Evolutionary conservation across 2,329 filamentous ascomycete species (phyloP), one percentile per base, ranked within the genome.

Genomic region (Sordariomycetes sp.): DNA sequence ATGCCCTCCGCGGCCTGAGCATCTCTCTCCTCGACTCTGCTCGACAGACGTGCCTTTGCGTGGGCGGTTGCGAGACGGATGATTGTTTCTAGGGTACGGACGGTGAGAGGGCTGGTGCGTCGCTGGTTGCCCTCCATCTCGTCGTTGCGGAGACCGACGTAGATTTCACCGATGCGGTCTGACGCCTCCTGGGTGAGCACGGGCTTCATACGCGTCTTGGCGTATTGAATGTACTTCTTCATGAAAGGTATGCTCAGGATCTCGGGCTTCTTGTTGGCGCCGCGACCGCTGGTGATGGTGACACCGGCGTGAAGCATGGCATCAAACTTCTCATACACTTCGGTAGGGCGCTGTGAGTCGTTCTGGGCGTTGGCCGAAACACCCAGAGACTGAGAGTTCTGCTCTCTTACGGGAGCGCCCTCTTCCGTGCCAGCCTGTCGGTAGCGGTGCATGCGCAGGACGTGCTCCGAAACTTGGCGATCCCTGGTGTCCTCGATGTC

Each of bases 161-260:
- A 98, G 12, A 88, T 84, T 21, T 86, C 75, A 24, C 88, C 80
- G 50, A 98, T 94, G 42, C 93, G 85, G 46, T 95, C 86, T 9
- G 87, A 86, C 6, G 92, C 90, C 29, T 86, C 86, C 52, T 92
- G 86, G 0, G 88, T 94, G 41, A 98, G 66, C 26, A 94, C 68
- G 0, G 92, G 92, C 71, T 87, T 93, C 50, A 94, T 74, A 52
- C 92, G 72, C 23, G 76, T 83, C 66, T 98, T 98, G 43, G 92
- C 87, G 57, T 98, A 98, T 54, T 98, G 92, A 30, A 98, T 93
- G 58, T 95, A 98, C 63, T 98, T 98, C 66, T 98, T 98, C 68
- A 98, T 87, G 61, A 98, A 98, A 0, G 88, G 85, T 40, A 98
- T 95, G 61, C 85, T 94, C 35, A 98, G 68, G 11, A 98, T 85